Conservation (phyloP, 495 filamentous ascomycete genomes). For the Delitschia confertaspora region DNA sequence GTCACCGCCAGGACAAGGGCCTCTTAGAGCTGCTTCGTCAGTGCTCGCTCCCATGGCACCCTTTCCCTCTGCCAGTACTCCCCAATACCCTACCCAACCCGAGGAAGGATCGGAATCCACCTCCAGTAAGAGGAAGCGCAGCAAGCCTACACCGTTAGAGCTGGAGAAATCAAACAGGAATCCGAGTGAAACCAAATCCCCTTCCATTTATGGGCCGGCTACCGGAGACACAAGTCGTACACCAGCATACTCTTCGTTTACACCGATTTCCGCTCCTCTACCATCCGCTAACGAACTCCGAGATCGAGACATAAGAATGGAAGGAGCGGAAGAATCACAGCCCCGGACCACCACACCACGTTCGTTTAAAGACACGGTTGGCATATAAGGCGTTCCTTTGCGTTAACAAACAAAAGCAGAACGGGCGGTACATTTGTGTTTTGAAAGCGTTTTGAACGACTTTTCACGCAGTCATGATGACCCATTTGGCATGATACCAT, state of each 20-base stretch:
- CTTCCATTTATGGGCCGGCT: conserved; percentile 14
- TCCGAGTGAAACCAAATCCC: conserved; percentile 19
- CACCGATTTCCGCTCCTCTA: conserved; percentile 24
- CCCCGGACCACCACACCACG: conserved; percentile 26
- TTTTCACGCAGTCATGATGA: conserved; percentile 30
- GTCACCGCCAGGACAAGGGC: conserved; percentile 9
- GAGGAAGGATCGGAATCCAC: conserved; percentile 22
- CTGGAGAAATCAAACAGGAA: conserved; percentile 16
- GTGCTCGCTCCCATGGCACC: conserved; percentile 1
- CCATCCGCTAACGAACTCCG: conserved; percentile 19
- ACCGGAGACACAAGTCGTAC: conserved; percentile 7
- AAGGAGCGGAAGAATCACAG: conserved; percentile 28
- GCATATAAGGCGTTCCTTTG: conserved; percentile 29
- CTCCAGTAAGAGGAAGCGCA: conserved; percentile 24
- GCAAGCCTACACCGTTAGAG: conserved; percentile 23
- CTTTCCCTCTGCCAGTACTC: conserved; percentile 4
- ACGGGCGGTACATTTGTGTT: conserved; percentile 26
- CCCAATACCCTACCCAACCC: conserved; percentile 3
- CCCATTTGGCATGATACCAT: conserved; percentile 29
- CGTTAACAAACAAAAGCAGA: conserved; percentile 27
- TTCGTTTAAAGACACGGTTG: conserved; percentile 31
- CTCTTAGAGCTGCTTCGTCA: conserved; percentile 9
- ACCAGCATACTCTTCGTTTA: conserved; percentile 22
- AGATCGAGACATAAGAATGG: conserved; percentile 25
- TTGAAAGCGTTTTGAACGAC: conserved; percentile 29